Percentiles rank a stretch among this genome's conserved stretches.
These are phyloP conservation scores for Penicillium italicum DNA, from an alignment of 2,329 filamentous ascomycete genomes.

Conservation along the genomic window DNA sequence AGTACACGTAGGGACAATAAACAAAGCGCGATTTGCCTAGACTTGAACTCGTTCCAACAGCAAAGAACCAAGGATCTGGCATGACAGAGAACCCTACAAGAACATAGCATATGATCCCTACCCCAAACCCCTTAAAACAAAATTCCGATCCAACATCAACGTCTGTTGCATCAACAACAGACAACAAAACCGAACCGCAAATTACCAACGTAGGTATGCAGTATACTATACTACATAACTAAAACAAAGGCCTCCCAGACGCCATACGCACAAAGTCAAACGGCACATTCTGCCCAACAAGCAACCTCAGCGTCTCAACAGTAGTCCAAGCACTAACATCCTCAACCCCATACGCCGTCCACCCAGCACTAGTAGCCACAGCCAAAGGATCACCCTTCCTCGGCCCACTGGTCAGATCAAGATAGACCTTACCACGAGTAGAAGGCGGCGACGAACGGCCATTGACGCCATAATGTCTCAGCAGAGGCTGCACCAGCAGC, in stretches of 20 bases:
- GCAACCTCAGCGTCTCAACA: slow-evolving; percentile 71
- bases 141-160: background rate
- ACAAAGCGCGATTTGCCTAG: background rate
- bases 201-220: background rate
- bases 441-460: slow-evolving; percentile 37
- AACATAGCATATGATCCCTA: background rate
- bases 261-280: slow-evolving; percentile 83
- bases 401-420: slow-evolving; percentile 69
- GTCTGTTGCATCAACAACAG: background rate
- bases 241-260: slow-evolving; percentile 55
- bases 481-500: slow-evolving; percentile 70
- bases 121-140: background rate
- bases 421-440: slow-evolving; percentile 64
- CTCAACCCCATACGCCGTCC: slow-evolving; percentile 72
- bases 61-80: background rate
- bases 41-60: background rate
- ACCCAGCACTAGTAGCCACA: slow-evolving; percentile 70
- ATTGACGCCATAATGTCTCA: slow-evolving; percentile 63
- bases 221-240: slow-evolving; percentile 13
- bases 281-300: slow-evolving; percentile 82
- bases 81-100: background rate
- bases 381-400: slow-evolving; percentile 65
- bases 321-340: slow-evolving; percentile 82
- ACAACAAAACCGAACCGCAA: background rate
- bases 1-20: background rate